Evolutionary conservation across 176 grass and related monocot species (phyloP).

Genomic region (Carex pumila): DNA sequence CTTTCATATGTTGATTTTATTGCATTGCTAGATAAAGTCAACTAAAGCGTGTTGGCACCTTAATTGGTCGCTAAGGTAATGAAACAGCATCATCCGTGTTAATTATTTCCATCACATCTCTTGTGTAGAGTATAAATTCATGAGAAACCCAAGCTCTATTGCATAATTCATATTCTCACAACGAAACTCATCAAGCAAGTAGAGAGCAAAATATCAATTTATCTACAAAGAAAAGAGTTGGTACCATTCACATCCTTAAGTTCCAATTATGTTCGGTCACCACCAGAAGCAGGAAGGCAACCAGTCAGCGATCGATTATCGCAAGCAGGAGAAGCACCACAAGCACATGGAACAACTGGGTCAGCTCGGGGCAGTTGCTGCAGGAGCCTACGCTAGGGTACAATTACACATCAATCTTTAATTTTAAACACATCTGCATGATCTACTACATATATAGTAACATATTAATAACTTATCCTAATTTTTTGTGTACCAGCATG

Average conservation of each 20-base stretch:
- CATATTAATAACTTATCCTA: too few relatives aligned
- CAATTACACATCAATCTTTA: background rate
- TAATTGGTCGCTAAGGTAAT: background rate
- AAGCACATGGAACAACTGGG: constrained; percentile 39
- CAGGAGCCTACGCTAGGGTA: constrained; percentile 22
- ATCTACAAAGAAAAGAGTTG: background rate
- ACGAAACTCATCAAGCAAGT: too few relatives aligned
- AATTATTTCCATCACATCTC: background rate
- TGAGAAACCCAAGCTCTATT: background rate
- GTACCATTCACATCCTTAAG: background rate
- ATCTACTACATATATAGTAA: too few relatives aligned
- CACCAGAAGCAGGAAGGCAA: background rate
- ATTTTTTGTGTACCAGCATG: background rate
- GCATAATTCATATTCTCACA: background rate
- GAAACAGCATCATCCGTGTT: background rate
- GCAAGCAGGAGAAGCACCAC: constrained; percentile 40
- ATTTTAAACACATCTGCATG: too few relatives aligned
- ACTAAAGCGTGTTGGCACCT: background rate
- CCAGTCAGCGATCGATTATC: constrained; percentile 4
- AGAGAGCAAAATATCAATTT: too few relatives aligned
- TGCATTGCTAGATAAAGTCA: background rate
- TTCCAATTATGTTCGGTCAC: background rate
- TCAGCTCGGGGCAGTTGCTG: constrained; percentile 22
- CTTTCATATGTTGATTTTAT: background rate
- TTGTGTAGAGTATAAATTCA: background rate